Evolutionary conservation across 768 basidiomycete genomes (phyloP).

Genomic region (Crucibulum laeve): DNA sequence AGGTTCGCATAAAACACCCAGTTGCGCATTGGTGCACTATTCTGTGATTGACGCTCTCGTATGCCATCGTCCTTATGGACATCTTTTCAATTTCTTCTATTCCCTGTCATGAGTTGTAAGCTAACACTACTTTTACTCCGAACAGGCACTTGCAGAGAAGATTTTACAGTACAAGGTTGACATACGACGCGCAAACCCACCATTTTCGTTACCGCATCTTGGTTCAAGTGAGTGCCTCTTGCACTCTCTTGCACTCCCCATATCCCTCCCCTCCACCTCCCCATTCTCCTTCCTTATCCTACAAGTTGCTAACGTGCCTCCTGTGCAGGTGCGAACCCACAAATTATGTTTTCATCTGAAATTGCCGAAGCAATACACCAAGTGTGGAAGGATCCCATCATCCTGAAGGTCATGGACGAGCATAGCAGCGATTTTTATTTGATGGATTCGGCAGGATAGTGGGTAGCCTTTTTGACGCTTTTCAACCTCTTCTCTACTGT

Average conservation of each 20-base stretch:
- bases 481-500: neutral
- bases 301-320: neutral
- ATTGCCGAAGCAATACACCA: constrained; percentile 67
- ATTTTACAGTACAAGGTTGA: no score
- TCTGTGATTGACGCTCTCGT: no score
- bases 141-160: no score
- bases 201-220: no score
- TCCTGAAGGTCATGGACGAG: constrained; percentile 47
- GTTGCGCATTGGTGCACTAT: neutral
- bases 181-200: no score
- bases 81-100: no score
- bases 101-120: no score
- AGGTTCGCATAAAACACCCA: neutral
- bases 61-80: no score
- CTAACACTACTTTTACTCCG: no score
- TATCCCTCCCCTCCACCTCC: constrained; percentile 3
- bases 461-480: constrained; percentile 23
- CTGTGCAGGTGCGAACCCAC: constrained; percentile 19
- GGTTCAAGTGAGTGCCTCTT: no score
- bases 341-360: constrained; percentile 48
- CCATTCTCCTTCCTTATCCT: neutral
- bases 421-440: constrained; percentile 80
- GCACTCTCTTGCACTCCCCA: constrained; percentile 1
- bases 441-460: constrained; percentile 95
- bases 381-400: constrained; percentile 68